Conservation (phyloP, 2,329 filamentous ascomycete species). For the Clarireedia homoeocarpa region DNA sequence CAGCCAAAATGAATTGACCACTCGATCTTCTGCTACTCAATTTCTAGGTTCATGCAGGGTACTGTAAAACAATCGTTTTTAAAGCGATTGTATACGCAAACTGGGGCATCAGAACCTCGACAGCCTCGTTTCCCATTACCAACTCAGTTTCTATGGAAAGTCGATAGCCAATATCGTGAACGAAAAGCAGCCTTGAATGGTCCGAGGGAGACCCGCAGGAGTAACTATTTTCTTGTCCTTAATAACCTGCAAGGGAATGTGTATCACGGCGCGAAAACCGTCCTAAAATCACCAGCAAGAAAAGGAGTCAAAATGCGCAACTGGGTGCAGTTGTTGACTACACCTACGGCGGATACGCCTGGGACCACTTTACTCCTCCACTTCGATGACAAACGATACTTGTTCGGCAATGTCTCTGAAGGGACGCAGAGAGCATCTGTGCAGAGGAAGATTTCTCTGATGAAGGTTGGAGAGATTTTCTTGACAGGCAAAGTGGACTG, state of each 20-base stretch:
- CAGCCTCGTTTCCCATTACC: background rate
- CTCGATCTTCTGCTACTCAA: too few species aligned
- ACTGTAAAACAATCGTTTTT: too few species aligned
- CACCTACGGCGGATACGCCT: slow-evolving; percentile 80
- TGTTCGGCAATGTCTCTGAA: slow-evolving; percentile 77
- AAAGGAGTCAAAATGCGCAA: slow-evolving; percentile 54
- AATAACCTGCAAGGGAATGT: background rate
- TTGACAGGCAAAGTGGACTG: slow-evolving; percentile 71
- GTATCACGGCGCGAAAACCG: background rate
- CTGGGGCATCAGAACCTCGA: background rate
- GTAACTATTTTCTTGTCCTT: background rate
- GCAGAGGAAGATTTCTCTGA: slow-evolving; percentile 52
- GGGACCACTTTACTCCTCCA: slow-evolving; percentile 72
- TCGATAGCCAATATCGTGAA: background rate
- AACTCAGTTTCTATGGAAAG: background rate
- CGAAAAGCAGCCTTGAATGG: background rate
- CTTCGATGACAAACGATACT: slow-evolving; percentile 73
- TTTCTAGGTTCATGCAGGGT: too few species aligned
- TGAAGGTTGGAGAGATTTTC: slow-evolving; percentile 70
- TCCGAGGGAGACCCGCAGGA: too few species aligned
- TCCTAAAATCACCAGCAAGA: background rate
- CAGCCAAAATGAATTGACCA: too few species aligned
- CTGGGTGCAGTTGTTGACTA: slow-evolving; percentile 66
- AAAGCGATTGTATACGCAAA: too few species aligned
- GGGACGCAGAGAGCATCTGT: slow-evolving; percentile 70